These are phyloP conservation scores for Lithospermum erythrorhizon DNA, from an alignment of 257 asterid species.

Conservation along the genomic window DNA sequence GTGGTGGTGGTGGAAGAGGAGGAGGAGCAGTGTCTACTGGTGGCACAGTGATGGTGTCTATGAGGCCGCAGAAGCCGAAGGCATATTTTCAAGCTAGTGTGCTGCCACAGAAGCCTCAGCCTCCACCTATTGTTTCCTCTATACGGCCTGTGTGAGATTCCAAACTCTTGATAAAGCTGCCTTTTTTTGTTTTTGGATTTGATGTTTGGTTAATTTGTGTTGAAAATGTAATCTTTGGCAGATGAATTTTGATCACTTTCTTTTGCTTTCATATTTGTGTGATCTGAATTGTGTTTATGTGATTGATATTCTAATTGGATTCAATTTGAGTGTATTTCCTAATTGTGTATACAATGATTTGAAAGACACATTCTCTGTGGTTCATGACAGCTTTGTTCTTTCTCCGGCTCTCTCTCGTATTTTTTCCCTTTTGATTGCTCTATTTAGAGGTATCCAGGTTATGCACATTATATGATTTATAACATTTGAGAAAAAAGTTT, in stretches of 20 bases:
- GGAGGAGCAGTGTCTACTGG: no score
- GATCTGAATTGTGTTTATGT: neutral
- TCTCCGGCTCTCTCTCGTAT: no score
- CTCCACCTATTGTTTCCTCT: constrained; percentile 42
- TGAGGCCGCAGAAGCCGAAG: constrained; percentile 7
- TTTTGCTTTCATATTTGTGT: neutral
- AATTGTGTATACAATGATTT: neutral
- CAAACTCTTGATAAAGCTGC: constrained; percentile 5
- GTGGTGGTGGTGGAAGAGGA: neutral
- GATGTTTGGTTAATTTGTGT: constrained; percentile 1
- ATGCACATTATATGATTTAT: neutral
- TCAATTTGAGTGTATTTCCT: neutral
- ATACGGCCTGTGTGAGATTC: constrained; percentile 51
- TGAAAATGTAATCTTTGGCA: neutral
- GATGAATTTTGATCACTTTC: neutral
- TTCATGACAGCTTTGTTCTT: no score
- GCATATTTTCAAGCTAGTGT: constrained; percentile 16
- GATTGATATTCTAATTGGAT: neutral
- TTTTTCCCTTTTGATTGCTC: no score
- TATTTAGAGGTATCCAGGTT: no score
- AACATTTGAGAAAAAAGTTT: no score
- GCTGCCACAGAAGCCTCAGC: constrained; percentile 42
- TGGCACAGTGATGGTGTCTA: neutral
- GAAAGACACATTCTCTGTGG: neutral
- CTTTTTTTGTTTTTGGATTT: neutral